Base-by-base conservation (phyloP, 2,329 filamentous ascomycete species). In the Fusarium sp. region DNA sequence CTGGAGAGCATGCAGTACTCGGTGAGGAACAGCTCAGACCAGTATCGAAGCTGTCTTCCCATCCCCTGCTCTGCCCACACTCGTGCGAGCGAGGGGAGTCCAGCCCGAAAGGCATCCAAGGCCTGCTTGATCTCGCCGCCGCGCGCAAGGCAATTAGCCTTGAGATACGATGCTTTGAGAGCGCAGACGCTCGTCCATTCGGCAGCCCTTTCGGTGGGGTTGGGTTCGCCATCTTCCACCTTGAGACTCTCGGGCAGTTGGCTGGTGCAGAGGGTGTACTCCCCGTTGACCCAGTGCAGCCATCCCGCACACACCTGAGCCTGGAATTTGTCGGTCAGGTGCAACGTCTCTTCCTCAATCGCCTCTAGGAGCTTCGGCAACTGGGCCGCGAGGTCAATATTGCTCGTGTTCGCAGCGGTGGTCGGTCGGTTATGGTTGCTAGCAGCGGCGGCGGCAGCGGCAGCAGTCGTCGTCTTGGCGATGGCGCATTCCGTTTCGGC, bases 161-260 rank as follows among this genome's bases (percentile, higher is more conserved):
- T 93, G 59, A 97, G 88, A 80, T 95, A 97, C 57, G 91, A 90
- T 23, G 91, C 91, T 82, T 96, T 97, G 64, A 97, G 86, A 32
- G 93, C 89, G 83, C 94, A 97, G 23, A 97, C 93, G 73, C 91
- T 92, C 3, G 94, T 94, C 95, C 95, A 98, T 79, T 92, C 90
- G 3, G 90, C 89, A 16, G 90, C 83, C 50, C 87, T 85, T 10
- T 87, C 86, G n/a, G 85, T 82, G n/a, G 85, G 84, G 56, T 88
- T 87, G 65, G 91, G 81, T 43, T 86, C 84, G 32, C 87, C 81
- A 68, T 90, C 85, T 35, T 89, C 87, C 52, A 87, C 85, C 56
- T 88, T 88, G 60, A 94, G 86, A 73, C 90, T 89, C 67, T 86
- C 87, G 5, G 94, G 94, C 16, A 97, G 85, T 66, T 86, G 88